phyloP scores from a whole-genome alignment of 805 yeast genomes.

The Wickerhamiella vanderwaltii region DNA sequence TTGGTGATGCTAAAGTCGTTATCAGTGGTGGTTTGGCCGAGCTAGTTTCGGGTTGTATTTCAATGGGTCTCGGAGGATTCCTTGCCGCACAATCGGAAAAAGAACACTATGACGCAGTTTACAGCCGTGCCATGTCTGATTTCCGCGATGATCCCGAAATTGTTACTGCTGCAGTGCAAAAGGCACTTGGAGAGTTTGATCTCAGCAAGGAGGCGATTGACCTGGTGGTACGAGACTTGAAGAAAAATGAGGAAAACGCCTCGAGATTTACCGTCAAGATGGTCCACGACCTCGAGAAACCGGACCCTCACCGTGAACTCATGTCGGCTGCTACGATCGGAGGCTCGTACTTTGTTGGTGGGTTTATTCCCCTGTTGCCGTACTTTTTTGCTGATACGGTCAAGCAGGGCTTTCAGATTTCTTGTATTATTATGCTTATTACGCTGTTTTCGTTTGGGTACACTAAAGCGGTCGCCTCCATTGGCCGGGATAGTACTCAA shows the following conservation, averaged over 20 bases:
- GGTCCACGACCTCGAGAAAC: slow-evolving; percentile 84
- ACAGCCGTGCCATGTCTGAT: slow-evolving; percentile 2
- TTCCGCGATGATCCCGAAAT: slow-evolving; percentile 2
- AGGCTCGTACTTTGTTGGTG: slow-evolving; percentile 72
- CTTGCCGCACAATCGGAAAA: slow-evolving; percentile 83
- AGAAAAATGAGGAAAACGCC: slow-evolving; percentile 37
- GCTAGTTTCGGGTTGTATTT: slow-evolving; percentile 88
- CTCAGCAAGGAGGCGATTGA: slow-evolving; percentile 6
- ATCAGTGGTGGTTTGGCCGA: slow-evolving; percentile 98
- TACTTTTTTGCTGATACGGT: slow-evolving; percentile 70
- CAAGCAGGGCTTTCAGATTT: slow-evolving; percentile 57
- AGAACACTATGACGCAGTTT: slow-evolving; percentile 20
- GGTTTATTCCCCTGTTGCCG: slow-evolving; percentile 76
- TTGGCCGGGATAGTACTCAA: slow-evolving; percentile 37
- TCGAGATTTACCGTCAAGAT: slow-evolving; percentile 72
- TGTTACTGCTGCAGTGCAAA: slow-evolving; percentile 1
- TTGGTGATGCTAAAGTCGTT: slow-evolving; percentile 80
- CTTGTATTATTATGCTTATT: slow-evolving; percentile 65
- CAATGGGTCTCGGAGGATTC: slow-evolving; percentile 96
- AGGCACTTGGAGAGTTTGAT: slow-evolving; percentile 7
- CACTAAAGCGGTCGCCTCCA: slow-evolving; percentile 62
- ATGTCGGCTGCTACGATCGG: slow-evolving; percentile 82
- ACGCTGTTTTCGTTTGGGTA: slow-evolving; percentile 78
- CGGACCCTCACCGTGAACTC: slow-evolving; percentile 77
- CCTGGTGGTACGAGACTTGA: slow-evolving; percentile 6